These are phyloP conservation scores for Domatiomyces globalis DNA, from an alignment of 2,329 filamentous ascomycete species.

Conservation along the genomic window DNA sequence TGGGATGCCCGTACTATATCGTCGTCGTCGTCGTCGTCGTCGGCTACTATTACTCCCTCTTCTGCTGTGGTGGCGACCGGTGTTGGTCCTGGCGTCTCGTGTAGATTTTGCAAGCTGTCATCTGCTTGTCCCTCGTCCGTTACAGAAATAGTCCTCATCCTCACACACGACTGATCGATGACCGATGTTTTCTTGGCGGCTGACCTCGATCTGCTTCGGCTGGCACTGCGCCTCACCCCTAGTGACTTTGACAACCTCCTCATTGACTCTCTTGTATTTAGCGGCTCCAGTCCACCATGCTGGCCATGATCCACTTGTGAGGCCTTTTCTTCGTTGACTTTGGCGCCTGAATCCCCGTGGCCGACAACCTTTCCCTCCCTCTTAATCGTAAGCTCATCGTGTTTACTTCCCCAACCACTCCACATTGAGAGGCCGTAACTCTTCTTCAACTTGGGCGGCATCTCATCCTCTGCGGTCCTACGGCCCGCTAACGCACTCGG, in stretches of 20 bases:
- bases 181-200: not conserved
- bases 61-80: not conserved
- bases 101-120: not conserved
- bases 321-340: not conserved
- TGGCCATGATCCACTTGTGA: not conserved
- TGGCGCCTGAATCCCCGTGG: not conserved
- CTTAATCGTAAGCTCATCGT: slow-evolving; percentile 60
- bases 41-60: not conserved
- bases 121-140: slow-evolving; percentile 15
- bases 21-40: not conserved
- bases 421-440: slow-evolving; percentile 70
- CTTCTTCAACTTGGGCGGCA: slow-evolving; percentile 43
- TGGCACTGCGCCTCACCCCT: not conserved
- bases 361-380: slow-evolving; percentile 14
- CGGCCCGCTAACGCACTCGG: slow-evolving; percentile 69
- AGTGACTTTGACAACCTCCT: not conserved
- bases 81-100: not conserved
- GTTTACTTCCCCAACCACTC: slow-evolving; percentile 77
- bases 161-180: not conserved
- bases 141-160: slow-evolving; percentile 9
- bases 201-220: not conserved
- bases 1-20: not conserved
- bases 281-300: not conserved
- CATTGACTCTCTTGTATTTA: not conserved
- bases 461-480: slow-evolving; percentile 37